These are phyloP conservation scores for Pseudophaeomoniella oleicola DNA, from an alignment of 2,329 filamentous ascomycete species.

Conservation along the genomic window DNA sequence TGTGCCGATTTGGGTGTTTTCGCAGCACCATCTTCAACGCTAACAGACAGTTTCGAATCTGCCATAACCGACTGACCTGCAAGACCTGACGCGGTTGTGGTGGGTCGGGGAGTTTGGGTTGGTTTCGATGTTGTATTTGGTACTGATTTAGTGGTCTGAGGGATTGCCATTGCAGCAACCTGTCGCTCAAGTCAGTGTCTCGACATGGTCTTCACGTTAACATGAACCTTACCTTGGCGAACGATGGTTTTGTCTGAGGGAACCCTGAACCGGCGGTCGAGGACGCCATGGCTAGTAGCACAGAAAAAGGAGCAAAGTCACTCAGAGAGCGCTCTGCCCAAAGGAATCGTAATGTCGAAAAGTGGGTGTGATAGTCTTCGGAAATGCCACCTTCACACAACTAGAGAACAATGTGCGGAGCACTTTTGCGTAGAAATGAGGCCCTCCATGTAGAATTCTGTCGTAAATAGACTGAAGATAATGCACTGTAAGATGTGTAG, in stretches of 20 bases:
- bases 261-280: slow-evolving; percentile 10
- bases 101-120: too few relatives aligned
- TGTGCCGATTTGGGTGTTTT: slow-evolving; percentile 7
- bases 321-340: neutral
- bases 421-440: neutral
- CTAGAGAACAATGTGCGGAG: neutral
- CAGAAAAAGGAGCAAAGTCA: slow-evolving; percentile 9
- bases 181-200: slow-evolving; percentile 14
- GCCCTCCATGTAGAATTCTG: neutral
- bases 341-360: neutral
- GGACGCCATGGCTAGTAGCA: slow-evolving; percentile 11
- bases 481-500: too few relatives aligned
- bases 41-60: slow-evolving; percentile 5
- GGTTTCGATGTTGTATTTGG: too few relatives aligned
- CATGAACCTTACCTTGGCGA: slow-evolving; percentile 70
- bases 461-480: neutral
- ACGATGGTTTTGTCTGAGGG: slow-evolving; percentile 44
- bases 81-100: too few relatives aligned
- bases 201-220: too few relatives aligned
- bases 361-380: neutral
- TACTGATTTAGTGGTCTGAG: too few relatives aligned
- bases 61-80: neutral
- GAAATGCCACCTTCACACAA: neutral
- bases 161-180: slow-evolving; percentile 28
- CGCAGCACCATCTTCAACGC: slow-evolving; percentile 14